Base-by-base conservation (phyloP, 2,329 filamentous ascomycete genomes). In the Fusarium abutilonis region DNA sequence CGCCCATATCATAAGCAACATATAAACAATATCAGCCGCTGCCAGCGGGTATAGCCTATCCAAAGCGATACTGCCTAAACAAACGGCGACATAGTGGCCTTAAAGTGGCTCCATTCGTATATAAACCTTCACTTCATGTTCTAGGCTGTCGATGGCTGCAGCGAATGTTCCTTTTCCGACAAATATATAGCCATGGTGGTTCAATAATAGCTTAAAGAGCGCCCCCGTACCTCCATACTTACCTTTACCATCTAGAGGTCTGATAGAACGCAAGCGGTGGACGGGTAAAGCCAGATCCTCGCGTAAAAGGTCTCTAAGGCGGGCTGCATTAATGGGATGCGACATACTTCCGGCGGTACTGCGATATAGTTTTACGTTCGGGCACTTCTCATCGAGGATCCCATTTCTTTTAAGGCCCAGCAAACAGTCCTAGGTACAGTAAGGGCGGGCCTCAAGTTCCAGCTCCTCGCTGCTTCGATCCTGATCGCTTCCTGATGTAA, bases 1-100 rank as follows among this genome's bases (percentile, higher is more conserved):
- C 7, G 21, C 63, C 67, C 67, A 70, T 26, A 64, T 66, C 66
- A 71, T 68, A n/a, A 71, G 55, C 66, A 71, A 59, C 61, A 68
- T 66, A 38, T 65, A 26, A 17, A 63, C 17, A 35, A 66, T 49
- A 17, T 36, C 46, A 9, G 38, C 49, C 23, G 58, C 64, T 19
- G 62, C 52, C 26, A 71, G 39, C 14, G 62, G 17, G 50, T 67
- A 66, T 5, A 4, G 17, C 35, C 6, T 11, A 21, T 44, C 43
- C 13, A 69, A 52, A 5, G 26, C 32, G 2, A 48, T 45, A 21
- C 52, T 32, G 8, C 66, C 66, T 42, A 69, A 56, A 51, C 56
- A 36, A 11, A 68, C 61, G 7, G 64, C 56, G n/a, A 66, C 62
- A 9, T 32, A 57, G 17, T 55, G 32, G 50, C 69, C 69, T 43